Evolutionary conservation across 1,139 yeast species (phyloP).

Genomic region (Suhomyces maxii): DNA sequence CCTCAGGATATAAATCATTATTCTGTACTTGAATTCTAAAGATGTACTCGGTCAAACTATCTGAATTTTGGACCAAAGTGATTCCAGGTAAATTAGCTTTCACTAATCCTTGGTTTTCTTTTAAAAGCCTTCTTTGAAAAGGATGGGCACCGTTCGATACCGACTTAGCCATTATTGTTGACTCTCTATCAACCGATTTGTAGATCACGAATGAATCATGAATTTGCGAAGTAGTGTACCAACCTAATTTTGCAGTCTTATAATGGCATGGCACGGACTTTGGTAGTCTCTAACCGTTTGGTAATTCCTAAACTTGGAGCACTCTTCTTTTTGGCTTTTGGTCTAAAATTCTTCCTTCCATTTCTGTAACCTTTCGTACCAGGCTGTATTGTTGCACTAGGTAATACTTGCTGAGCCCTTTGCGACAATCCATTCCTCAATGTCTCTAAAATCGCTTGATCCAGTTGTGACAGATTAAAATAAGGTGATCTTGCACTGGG

Average conservation of each 20-base stretch:
- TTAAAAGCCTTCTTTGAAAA: constrained; percentile 41
- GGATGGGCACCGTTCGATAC: constrained; percentile 18
- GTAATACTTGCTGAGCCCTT: constrained; percentile 6
- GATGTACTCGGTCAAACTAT: constrained; percentile 22
- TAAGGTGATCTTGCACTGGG: constrained; percentile 10
- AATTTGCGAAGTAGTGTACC: background rate
- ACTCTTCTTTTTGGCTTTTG: constrained; percentile 6
- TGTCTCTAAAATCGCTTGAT: constrained; percentile 12
- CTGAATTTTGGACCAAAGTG: constrained; percentile 24
- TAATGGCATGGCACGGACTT: constrained; percentile 15
- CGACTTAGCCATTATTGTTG: constrained; percentile 1
- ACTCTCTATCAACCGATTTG: background rate
- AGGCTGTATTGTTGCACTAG: constrained; percentile 6
- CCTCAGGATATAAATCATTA: constrained; percentile 29
- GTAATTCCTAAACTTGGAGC: constrained; percentile 1
- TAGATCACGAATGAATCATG: background rate
- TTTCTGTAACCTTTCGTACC: constrained; percentile 3
- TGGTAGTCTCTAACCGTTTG: background rate
- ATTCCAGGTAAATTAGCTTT: constrained; percentile 29
- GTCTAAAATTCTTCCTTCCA: constrained; percentile 4
- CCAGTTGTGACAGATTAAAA: constrained; percentile 13
- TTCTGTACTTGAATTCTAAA: constrained; percentile 26
- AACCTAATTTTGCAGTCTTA: background rate
- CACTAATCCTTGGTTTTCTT: constrained; percentile 36
- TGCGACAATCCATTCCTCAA: constrained; percentile 11